Percentiles rank a stretch among this genome's conserved stretches.
Conservation (phyloP, 1,139 yeast genomes). For the Geotrichum aggregatum region DNA sequence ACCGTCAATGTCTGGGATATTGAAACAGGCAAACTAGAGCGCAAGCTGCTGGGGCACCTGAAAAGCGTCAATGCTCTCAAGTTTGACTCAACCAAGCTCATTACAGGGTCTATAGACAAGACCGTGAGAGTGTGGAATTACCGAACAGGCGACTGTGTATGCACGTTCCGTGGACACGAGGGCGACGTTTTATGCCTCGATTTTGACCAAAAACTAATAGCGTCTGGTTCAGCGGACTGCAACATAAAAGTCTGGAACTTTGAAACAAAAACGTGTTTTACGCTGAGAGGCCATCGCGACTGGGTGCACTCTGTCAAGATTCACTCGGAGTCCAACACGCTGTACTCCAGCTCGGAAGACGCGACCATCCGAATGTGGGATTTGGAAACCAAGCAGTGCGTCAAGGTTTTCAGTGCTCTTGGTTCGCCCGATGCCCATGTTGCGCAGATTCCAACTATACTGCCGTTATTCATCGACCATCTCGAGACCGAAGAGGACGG, state of each 20-base stretch:
- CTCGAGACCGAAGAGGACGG: conserved; percentile 37
- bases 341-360: conserved; percentile 88
- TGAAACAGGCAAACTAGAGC: conserved; percentile 69
- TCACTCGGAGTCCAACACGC: conserved; percentile 70
- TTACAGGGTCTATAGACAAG: conserved; percentile 86
- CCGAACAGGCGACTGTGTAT: conserved; percentile 87
- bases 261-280: conserved; percentile 84
- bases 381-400: conserved; percentile 69
- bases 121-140: conserved; percentile 95
- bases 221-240: conserved; percentile 87
- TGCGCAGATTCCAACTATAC: conserved; percentile 84
- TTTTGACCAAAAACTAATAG: conserved; percentile 74
- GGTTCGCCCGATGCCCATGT: conserved; percentile 20
- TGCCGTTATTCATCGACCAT: conserved; percentile 64
- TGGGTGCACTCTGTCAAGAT: conserved; percentile 89
- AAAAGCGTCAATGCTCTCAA: conserved; percentile 79
- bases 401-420: conserved; percentile 64
- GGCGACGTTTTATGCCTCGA: conserved; percentile 75
- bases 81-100: conserved; percentile 82
- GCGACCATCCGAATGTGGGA: conserved; percentile 95
- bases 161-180: conserved; percentile 89
- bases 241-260: conserved; percentile 96
- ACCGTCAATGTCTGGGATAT: conserved; percentile 88
- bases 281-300: conserved; percentile 87
- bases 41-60: conserved; percentile 75